These are phyloP conservation scores for Umbellularia californica DNA, from an alignment of 164 flowering plant genomes.

Conservation along the genomic window DNA sequence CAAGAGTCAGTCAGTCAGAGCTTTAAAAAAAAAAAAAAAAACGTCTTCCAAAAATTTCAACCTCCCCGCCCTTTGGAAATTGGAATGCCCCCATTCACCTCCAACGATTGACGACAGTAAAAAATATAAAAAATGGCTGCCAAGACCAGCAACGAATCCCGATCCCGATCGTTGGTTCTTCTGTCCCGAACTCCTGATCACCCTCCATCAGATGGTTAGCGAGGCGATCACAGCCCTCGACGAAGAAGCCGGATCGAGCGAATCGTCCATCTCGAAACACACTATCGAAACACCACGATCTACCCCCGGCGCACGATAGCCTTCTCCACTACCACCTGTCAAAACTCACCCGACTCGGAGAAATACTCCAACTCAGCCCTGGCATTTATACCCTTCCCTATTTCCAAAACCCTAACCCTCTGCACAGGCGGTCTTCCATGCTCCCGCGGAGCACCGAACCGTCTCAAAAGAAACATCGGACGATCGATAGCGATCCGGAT, in stretches of 20 bases:
- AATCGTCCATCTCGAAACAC: background rate
- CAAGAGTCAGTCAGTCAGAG: too few relatives aligned
- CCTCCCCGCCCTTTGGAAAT: too few relatives aligned
- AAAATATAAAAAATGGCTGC: background rate
- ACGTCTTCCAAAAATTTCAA: too few relatives aligned
- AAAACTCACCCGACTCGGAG: constrained; percentile 2
- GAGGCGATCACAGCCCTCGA: background rate
- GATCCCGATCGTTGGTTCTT: background rate
- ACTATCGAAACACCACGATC: background rate
- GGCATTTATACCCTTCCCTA: background rate
- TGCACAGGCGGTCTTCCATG: background rate
- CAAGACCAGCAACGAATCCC: background rate
- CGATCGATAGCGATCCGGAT: background rate
- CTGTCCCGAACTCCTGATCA: constrained; percentile 2
- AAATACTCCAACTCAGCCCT: background rate
- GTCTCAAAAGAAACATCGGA: background rate
- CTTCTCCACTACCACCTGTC: constrained; percentile 6
- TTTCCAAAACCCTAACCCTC: background rate
- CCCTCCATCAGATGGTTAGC: background rate
- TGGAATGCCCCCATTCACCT: too few relatives aligned
- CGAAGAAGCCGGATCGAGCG: constrained; percentile 1
- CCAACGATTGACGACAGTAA: too few relatives aligned
- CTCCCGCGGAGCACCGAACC: background rate
- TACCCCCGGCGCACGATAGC: background rate
- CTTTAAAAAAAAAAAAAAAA: too few relatives aligned